Base-by-base conservation (phyloP, 192 early-diverging fungal genomes). In the Coemansia aciculifera region DNA sequence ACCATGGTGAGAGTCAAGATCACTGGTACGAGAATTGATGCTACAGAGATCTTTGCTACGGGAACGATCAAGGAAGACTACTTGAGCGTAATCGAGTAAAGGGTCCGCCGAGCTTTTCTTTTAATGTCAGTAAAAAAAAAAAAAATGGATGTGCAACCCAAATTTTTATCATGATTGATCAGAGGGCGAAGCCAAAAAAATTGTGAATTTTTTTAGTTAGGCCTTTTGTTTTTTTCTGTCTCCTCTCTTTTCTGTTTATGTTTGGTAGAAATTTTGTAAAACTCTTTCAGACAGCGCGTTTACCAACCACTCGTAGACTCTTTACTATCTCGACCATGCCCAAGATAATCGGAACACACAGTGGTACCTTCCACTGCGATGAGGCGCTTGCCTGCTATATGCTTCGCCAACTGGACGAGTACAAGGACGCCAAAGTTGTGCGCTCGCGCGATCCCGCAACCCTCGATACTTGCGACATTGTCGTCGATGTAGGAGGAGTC, bases 31-130 rank as follows among this genome's bases (percentile, higher is more conserved):
- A 87, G 92, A 67, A 85, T 93, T 48, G 95, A 98, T 60, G 93
- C 94, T 39, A 93, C 92, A 2, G 93, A 95, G 79, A 95, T 99
- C 49, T 93, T 92, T 84, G 93, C 94, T 24, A 95, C 95, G 64
- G 95, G 95, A 23, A 96, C 95, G 5, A 96, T 99, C 78, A 98
- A 97, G 79, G 95, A 99, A 72, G 95, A 99, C 88, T 99, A 92
- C 64, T 76, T 98, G 54, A 94, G 95, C 59, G 87, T 90, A 11
- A 92, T 90, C 70, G 85, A 85, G 62, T 79, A 75, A 42, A 23
- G 6, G 3, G 19, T 12, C 24, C 10, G 2, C 27, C 27, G 8
- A 11, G 5, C 4, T 24, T 51, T 24, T 29, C 9, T 51, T 11
- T 10, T 21, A 48, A 5, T 48, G 17, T 17, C n/a, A 17, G 4